Conservation (phyloP, 169 alveolate species). For the Babesia ovata region DNA sequence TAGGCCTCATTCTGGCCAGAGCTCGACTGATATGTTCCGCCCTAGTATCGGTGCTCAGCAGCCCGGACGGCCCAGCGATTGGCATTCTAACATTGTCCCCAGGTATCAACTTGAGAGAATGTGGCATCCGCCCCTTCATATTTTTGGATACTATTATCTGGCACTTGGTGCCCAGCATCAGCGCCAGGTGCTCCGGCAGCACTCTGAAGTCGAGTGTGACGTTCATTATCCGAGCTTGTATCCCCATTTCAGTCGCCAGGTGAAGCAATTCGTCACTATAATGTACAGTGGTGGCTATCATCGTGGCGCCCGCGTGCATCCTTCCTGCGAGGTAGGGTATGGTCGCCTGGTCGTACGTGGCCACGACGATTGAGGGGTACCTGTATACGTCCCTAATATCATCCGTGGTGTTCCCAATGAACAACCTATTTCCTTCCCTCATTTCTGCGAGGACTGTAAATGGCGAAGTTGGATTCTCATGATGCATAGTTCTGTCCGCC, state of each 20-base stretch:
- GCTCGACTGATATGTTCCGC: neutral
- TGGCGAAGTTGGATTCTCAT: constrained; percentile 47
- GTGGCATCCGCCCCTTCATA: neutral
- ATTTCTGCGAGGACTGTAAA: constrained; percentile 33
- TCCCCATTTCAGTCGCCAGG: neutral
- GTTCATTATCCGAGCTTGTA: neutral
- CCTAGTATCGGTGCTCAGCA: constrained; percentile 6
- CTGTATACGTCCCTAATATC: constrained; percentile 43
- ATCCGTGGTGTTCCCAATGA: constrained; percentile 29
- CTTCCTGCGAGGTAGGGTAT: constrained; percentile 17
- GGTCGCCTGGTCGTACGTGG: constrained; percentile 3
- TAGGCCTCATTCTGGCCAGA: neutral
- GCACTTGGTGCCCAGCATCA: neutral
- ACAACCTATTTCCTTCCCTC: constrained; percentile 31
- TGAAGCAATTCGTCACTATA: constrained; percentile 9
- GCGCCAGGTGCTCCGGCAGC: neutral
- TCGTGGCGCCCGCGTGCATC: constrained; percentile 22
- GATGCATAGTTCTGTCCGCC: constrained; percentile 48
- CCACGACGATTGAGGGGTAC: constrained; percentile 41
- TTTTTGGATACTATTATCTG: neutral
- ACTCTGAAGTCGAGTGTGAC: constrained; percentile 6
- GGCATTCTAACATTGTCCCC: constrained; percentile 27
- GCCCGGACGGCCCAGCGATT: neutral
- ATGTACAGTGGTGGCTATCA: neutral
- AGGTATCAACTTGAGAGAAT: neutral